phyloP scores from a whole-genome alignment of 192 early-diverging fungal genomes.

The Coemansia erecta region DNA sequence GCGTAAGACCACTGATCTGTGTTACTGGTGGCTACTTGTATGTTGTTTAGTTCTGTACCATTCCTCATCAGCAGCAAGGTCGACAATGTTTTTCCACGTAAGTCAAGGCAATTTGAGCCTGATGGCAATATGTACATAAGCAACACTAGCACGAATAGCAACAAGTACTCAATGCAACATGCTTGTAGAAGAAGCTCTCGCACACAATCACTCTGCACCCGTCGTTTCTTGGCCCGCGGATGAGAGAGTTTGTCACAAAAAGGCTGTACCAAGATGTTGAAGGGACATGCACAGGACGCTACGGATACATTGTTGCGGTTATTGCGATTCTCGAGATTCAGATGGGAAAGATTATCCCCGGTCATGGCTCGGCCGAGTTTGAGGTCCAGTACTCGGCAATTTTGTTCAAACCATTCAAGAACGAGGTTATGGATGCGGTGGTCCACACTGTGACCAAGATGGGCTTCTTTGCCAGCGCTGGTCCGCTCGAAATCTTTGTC shows the following conservation, averaged over 20 bases:
- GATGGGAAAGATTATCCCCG: conserved; percentile 80
- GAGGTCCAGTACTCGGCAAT: conserved; percentile 87
- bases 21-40: background rate
- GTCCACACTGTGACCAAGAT: conserved; percentile 89
- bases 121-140: background rate
- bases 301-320: conserved; percentile 91
- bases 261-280: conserved; percentile 93
- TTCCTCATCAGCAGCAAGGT: background rate
- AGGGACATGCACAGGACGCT: conserved; percentile 89
- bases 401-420: conserved; percentile 96
- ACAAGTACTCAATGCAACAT: background rate
- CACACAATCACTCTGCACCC: conserved; percentile 96
- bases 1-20: too few species aligned
- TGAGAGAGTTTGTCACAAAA: conserved; percentile 70
- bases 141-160: background rate
- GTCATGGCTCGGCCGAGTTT: conserved; percentile 86
- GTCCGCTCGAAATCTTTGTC: conserved; percentile 90
- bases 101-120: background rate
- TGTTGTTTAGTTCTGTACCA: background rate
- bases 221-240: conserved; percentile 82
- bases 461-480: conserved; percentile 94
- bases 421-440: conserved; percentile 92
- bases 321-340: conserved; percentile 76
- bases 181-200: conserved; percentile 73
- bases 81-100: conserved; percentile 51